Percentiles rank a stretch among this genome's conserved stretches.
These are phyloP conservation scores for Tulasnella sp. DNA, from an alignment of 768 basidiomycete species.

Conservation along the genomic window DNA sequence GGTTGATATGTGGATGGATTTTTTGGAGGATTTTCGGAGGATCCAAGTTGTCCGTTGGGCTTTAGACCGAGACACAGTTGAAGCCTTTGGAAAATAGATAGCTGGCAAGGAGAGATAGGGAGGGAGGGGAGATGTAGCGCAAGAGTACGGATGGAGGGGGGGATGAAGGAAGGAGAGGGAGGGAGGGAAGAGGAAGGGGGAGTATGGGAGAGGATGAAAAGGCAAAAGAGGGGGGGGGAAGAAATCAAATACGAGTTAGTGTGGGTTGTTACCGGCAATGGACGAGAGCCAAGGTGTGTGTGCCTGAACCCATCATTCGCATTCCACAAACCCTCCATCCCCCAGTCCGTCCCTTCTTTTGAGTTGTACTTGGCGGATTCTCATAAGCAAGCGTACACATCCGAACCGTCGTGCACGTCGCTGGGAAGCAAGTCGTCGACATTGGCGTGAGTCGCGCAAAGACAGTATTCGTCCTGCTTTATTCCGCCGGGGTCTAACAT, in stretches of 20 bases:
- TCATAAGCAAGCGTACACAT: neutral
- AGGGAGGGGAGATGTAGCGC: neutral
- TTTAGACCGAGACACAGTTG: too few relatives aligned
- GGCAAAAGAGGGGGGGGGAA: neutral
- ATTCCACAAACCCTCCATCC: neutral
- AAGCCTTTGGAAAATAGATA: too few relatives aligned
- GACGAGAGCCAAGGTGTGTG: neutral
- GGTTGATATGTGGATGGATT: too few relatives aligned
- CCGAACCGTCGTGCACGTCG: neutral
- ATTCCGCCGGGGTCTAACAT: neutral
- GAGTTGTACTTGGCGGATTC: neutral
- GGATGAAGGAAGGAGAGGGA: neutral
- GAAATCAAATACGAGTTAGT: neutral
- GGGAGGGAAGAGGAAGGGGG: too few relatives aligned
- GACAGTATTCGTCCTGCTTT: neutral
- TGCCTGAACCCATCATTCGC: neutral
- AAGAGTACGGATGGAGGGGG: neutral
- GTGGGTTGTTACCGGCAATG: neutral
- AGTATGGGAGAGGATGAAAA: neutral
- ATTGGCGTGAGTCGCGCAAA: too few relatives aligned
- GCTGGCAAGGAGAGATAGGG: neutral
- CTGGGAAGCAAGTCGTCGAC: too few relatives aligned
- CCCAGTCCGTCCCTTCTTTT: neutral
- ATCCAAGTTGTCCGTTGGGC: too few relatives aligned
- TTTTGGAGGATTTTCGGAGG: too few relatives aligned